Base-by-base conservation (phyloP, 129 eudicot species). In the Helichrysum umbraculigerum region DNA sequence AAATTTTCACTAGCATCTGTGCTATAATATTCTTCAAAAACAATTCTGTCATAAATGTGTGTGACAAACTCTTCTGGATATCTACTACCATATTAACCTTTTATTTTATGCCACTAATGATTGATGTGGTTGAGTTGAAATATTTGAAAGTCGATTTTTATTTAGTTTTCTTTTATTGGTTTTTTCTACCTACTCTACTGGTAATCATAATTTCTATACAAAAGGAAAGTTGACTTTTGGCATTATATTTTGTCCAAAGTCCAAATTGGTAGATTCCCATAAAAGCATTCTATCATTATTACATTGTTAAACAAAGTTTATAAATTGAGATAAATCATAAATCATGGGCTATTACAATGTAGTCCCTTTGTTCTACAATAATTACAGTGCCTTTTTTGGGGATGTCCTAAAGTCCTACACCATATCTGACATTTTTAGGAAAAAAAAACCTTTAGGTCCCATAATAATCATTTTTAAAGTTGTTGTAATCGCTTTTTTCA, bases 381-480 rank as follows among this genome's bases (percentile, higher is more conserved):
- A 63, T 50, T 75, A 65, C 64, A 14, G 19, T 30, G 17, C 73
- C 81, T 57, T 73, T 56, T 68, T 33, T 16, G n/a, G 42, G 69
- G 66, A 25, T 25, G 28, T 25, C 28, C 28, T 25, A 32, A 14
- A 54, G 80, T 66, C 80, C 73, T 75, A 76, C 39, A 66, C 28
- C 50, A 52, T 22, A 66, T 56, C n/a, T 52, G 68, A 57, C 30
- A n/a, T 77, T 77, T n/a, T 69, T 59, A 11, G 35, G 52, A 35
- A 71, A 63, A 72, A 28, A 79, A 42, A 33, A 50, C 77, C 58
- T 79, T 71, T 64, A 71, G 73, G 77, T 62, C 78, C 59, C 68
- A 71, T 79, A 22, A 51, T 35, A 64, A 79, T 79, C 66, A 62
- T 79, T 35, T 25, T 19, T 62, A 20, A 62, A 66, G 71, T 60